A percentile compares a stretch with the other conserved stretches of the same genome.
Conservation (phyloP, 2,329 filamentous ascomycete genomes). For the Colletotrichum truncatum region DNA sequence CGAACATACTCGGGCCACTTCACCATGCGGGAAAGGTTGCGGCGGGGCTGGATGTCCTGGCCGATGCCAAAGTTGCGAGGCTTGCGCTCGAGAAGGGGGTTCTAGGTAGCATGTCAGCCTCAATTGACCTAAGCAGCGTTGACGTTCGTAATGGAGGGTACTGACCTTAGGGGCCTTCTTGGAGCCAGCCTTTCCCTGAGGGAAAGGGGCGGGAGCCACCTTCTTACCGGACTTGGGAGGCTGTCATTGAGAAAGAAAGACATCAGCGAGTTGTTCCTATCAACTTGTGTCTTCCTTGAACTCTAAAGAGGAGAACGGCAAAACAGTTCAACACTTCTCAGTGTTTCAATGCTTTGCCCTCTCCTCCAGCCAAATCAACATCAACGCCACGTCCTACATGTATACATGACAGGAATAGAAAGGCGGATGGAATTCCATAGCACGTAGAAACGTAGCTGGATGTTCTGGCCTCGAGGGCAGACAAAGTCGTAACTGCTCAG, state of each 20-base stretch:
- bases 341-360: not conserved
- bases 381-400: conserved; percentile 63
- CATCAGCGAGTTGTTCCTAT: conserved; percentile 89
- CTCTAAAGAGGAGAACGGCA: conserved; percentile 79
- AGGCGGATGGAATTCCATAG: conserved; percentile 42
- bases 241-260: conserved; percentile 99
- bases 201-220: conserved; percentile 95
- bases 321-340: not conserved
- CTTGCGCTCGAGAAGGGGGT: conserved; percentile 99
- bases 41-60: conserved; percentile 96
- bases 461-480: conserved; percentile 8
- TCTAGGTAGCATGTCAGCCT: conserved; percentile 63
- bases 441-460: conserved; percentile 33
- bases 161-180: conserved; percentile 98
- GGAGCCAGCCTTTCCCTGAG: conserved; percentile 86
- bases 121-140: not conserved
- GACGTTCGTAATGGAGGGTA: conserved; percentile 37
- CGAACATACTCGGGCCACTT: conserved; percentile 99
- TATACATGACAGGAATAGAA: conserved; percentile 47
- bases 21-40: conserved; percentile 97
- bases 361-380: conserved; percentile 75
- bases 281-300: conserved; percentile 82
- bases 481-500: conserved; percentile 3
- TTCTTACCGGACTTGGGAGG: conserved; percentile 99
- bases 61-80: conserved; percentile 98